These are phyloP conservation scores for Candolleomyces efflorescens DNA, from an alignment of 768 basidiomycete species.

Conservation along the genomic window DNA sequence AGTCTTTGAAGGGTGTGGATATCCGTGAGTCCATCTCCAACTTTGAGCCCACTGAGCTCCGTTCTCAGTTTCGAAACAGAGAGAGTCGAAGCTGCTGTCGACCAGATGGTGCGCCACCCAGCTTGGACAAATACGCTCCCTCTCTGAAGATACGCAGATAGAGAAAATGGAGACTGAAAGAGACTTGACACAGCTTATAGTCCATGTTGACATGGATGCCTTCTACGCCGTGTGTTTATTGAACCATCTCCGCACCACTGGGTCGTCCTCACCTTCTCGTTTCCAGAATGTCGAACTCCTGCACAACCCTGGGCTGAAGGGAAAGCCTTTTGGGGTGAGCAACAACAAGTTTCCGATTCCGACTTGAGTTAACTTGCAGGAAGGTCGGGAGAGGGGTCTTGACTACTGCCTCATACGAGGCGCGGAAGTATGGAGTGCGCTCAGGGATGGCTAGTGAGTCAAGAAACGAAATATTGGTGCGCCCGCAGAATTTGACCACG, in stretches of 20 bases:
- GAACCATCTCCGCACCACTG: not conserved
- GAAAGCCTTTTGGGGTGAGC: conserved; percentile 71
- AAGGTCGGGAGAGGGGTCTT: conserved; percentile 82
- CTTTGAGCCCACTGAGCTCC: not conserved
- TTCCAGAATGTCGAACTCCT: conserved; percentile 65
- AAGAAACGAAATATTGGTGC: not conserved
- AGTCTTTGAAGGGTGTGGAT: conserved; percentile 51
- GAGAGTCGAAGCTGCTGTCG: conserved; percentile 60
- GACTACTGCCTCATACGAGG: conserved; percentile 89
- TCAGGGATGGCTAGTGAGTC: conserved; percentile 89
- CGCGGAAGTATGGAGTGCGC: conserved; percentile 84
- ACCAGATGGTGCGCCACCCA: conserved; percentile 50
- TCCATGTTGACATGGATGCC: conserved; percentile 96
- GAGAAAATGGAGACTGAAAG: conserved; percentile 67
- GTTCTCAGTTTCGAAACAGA: conserved; percentile 27
- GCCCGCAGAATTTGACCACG: not conserved
- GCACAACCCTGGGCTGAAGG: conserved; percentile 55
- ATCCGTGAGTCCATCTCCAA: conserved; percentile 37
- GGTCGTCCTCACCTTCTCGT: not conserved
- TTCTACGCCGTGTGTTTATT: conserved; percentile 62
- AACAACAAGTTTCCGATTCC: conserved; percentile 12
- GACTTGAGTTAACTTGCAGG: conserved; percentile 11
- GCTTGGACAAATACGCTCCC: not conserved
- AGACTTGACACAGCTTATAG: conserved; percentile 79
- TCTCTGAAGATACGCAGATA: conserved; percentile 37